Percentiles rank a stretch among this genome's conserved stretches.
phyloP scores from a whole-genome alignment of 73 alveolate genomes.

The Blepharisma stoltei region DNA sequence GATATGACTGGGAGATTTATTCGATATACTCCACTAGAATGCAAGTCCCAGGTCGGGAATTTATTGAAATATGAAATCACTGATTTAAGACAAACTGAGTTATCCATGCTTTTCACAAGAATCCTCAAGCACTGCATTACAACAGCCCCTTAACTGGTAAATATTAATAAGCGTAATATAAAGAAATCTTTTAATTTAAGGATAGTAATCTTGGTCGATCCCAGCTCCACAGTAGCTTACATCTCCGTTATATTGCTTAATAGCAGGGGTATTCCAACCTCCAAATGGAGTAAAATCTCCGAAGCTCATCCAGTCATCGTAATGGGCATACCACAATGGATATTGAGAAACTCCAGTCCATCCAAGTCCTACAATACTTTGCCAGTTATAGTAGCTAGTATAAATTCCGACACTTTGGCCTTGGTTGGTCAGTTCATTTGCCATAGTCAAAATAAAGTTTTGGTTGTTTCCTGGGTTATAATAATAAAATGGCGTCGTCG shows the following conservation, averaged over 20 bases:
- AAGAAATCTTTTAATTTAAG: too few relatives aligned
- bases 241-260: slow-evolving; percentile 71
- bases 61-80: too few relatives aligned
- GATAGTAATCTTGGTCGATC: slow-evolving; percentile 63
- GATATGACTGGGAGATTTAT: too few relatives aligned
- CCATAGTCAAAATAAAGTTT: slow-evolving; percentile 43
- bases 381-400: slow-evolving; percentile 65
- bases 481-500: too few relatives aligned
- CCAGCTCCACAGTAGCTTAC: slow-evolving; percentile 63
- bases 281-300: slow-evolving; percentile 66
- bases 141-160: too few relatives aligned
- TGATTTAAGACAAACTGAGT: too few relatives aligned
- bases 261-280: slow-evolving; percentile 69
- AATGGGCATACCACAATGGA: slow-evolving; percentile 88
- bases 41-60: too few relatives aligned
- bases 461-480: slow-evolving; percentile 59
- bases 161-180: too few relatives aligned
- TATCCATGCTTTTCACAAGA: too few relatives aligned
- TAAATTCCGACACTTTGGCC: slow-evolving; percentile 70
- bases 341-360: slow-evolving; percentile 43
- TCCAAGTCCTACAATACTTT: slow-evolving; percentile 60
- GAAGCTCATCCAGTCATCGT: slow-evolving; percentile 64
- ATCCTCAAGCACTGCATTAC: too few relatives aligned
- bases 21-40: too few relatives aligned
- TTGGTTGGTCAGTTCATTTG: slow-evolving; percentile 38